phyloP scores from a whole-genome alignment of 164 flowering plant genomes.

The Magnolia sinica region DNA sequence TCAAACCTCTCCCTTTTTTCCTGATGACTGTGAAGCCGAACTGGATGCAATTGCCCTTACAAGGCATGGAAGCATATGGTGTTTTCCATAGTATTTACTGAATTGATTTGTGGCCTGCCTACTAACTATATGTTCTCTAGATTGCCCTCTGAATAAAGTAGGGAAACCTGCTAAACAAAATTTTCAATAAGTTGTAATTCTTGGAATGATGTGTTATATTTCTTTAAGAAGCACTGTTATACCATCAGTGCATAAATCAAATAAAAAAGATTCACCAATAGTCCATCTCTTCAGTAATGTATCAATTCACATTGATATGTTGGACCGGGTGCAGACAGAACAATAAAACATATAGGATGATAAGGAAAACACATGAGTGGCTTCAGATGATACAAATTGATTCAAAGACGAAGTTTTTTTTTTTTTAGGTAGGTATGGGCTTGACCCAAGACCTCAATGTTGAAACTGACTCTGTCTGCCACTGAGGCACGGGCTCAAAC shows the following conservation, averaged over 20 bases:
- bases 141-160: constrained; percentile 6
- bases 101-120: constrained; percentile 11
- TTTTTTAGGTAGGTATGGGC: no score
- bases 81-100: background rate
- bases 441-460: no score
- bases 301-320: no score
- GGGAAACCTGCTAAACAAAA: constrained; percentile 18
- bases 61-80: constrained; percentile 13
- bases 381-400: no score
- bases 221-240: background rate
- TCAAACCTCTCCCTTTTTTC: constrained; percentile 18
- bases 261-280: no score
- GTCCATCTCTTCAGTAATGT: no score
- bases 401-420: no score
- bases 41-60: constrained; percentile 28
- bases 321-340: no score
- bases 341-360: no score
- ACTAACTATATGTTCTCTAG: constrained; percentile 10
- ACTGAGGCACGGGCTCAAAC: no score
- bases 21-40: constrained; percentile 29
- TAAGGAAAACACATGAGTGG: no score
- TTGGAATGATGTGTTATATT: background rate
- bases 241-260: background rate
- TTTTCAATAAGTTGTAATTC: background rate
- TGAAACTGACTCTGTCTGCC: no score